A percentile compares a stretch with the other conserved stretches of the same genome.
Evolutionary conservation across 164 flowering plant genomes (phyloP).

Genomic region (Dillenia suffruticosa): DNA sequence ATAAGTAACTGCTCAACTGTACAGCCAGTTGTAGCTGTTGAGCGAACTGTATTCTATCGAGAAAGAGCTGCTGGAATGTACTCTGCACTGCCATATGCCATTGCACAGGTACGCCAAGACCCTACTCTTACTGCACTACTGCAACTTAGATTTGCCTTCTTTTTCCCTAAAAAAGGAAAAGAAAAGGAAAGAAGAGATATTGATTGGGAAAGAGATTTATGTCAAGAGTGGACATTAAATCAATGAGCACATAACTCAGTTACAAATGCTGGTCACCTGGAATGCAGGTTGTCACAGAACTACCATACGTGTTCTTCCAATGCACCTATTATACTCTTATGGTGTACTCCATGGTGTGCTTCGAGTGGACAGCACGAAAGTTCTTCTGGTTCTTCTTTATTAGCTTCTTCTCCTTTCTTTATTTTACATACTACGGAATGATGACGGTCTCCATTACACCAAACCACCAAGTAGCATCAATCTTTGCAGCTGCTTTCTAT

Average conservation of each 20-base stretch:
- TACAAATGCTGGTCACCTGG: background rate
- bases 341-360: conserved; percentile 46
- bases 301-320: conserved; percentile 38
- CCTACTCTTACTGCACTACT: too few species aligned
- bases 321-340: conserved; percentile 29
- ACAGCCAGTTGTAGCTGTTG: conserved; percentile 77
- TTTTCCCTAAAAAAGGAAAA: too few species aligned
- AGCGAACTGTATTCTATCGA: conserved; percentile 84
- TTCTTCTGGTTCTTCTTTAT: conserved; percentile 48
- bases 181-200: background rate
- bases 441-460: conserved; percentile 52
- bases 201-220: background rate
- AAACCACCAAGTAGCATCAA: conserved; percentile 42
- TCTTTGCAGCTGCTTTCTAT: conserved; percentile 72
- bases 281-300: conserved; percentile 32
- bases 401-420: conserved; percentile 39
- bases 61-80: conserved; percentile 98
- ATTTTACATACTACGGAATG: conserved; percentile 57
- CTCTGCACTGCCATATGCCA: conserved; percentile 83
- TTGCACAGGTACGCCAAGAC: conserved; percentile 62
- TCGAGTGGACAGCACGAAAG: conserved; percentile 36
- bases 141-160: too few species aligned
- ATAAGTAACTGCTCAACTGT: conserved; percentile 76
- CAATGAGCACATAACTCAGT: too few species aligned
- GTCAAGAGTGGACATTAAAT: too few species aligned